Evolutionary conservation across 805 yeast genomes (phyloP).

Genomic region (Kuraishia ogatae): DNA sequence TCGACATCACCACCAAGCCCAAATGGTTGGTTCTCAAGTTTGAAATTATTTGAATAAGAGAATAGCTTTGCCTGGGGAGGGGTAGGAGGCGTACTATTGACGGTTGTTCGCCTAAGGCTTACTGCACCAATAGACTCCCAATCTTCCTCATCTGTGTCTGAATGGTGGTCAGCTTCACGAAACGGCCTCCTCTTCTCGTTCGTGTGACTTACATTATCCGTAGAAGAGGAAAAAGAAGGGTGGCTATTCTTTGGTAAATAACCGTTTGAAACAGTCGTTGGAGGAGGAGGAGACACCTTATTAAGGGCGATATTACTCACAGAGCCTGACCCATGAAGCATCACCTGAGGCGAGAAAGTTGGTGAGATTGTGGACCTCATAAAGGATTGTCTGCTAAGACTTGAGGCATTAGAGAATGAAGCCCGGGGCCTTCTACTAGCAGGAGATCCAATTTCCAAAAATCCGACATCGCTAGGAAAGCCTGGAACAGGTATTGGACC

Average conservation of each 20-base stretch:
- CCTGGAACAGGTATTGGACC: neutral
- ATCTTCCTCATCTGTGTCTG: constrained; percentile 95
- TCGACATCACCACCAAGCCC: neutral
- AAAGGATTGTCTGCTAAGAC: neutral
- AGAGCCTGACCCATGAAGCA: constrained; percentile 1
- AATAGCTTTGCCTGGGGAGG: constrained; percentile 2
- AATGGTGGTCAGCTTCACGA: constrained; percentile 15
- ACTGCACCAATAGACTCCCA: constrained; percentile 90
- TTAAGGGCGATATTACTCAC: constrained; percentile 1
- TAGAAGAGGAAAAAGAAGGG: constrained; percentile 10
- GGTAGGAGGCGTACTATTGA: constrained; percentile 12
- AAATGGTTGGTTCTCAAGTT: constrained; percentile 1
- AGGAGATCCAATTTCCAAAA: neutral
- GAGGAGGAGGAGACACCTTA: neutral
- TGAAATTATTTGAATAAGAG: constrained; percentile 9
- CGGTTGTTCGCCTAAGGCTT: constrained; percentile 27
- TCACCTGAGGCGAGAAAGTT: constrained; percentile 11
- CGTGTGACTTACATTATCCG: constrained; percentile 3
- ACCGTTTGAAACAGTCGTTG: constrained; percentile 3
- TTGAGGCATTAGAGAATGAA: constrained; percentile 21
- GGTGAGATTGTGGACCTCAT: constrained; percentile 12
- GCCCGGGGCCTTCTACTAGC: constrained; percentile 21
- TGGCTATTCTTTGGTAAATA: constrained; percentile 6
- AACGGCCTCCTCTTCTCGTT: constrained; percentile 2
- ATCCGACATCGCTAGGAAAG: neutral